phyloP scores from a whole-genome alignment of 2,329 filamentous ascomycete species.

The Neofusicoccum sp. region DNA sequence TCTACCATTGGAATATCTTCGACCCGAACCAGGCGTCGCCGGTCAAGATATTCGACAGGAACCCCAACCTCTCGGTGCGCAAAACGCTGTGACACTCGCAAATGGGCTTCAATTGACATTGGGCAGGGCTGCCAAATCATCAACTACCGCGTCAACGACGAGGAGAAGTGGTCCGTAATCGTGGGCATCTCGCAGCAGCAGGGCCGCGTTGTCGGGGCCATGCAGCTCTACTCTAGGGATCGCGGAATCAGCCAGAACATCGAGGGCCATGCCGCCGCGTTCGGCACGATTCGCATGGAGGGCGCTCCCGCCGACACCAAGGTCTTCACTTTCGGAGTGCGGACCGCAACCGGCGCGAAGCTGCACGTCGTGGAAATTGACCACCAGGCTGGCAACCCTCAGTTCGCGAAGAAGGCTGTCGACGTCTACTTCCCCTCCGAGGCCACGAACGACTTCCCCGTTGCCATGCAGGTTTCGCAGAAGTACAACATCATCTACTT shows the following conservation, averaged over 20 bases:
- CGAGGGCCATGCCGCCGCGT: conserved; percentile 94
- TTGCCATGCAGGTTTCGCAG: conserved; percentile 94
- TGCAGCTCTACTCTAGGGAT: conserved; percentile 97
- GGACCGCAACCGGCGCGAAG: conserved; percentile 87
- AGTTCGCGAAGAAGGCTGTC: conserved; percentile 92
- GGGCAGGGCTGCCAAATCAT: conserved; percentile 92
- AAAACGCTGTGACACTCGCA: background rate
- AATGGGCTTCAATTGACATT: conserved; percentile 19
- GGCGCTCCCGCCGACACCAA: conserved; percentile 89
- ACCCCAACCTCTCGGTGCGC: conserved; percentile 82
- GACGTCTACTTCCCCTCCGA: conserved; percentile 98
- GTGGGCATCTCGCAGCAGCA: conserved; percentile 94
- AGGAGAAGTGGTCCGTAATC: conserved; percentile 98
- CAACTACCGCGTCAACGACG: conserved; percentile 95
- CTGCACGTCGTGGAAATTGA: conserved; percentile 98
- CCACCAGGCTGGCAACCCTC: conserved; percentile 83
- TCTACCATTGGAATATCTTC: conserved; percentile 98
- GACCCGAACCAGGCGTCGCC: conserved; percentile 75
- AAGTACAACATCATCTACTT: conserved; percentile 97
- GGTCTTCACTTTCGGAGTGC: conserved; percentile 94
- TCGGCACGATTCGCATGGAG: conserved; percentile 86
- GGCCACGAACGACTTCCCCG: conserved; percentile 95
- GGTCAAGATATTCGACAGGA: conserved; percentile 92
- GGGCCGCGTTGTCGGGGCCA: conserved; percentile 89
- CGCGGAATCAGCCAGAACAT: conserved; percentile 97